Percentiles rank a stretch among this genome's conserved stretches.
phyloP scores from a whole-genome alignment of 495 filamentous ascomycete species.

The Aspergillus panamensis region DNA sequence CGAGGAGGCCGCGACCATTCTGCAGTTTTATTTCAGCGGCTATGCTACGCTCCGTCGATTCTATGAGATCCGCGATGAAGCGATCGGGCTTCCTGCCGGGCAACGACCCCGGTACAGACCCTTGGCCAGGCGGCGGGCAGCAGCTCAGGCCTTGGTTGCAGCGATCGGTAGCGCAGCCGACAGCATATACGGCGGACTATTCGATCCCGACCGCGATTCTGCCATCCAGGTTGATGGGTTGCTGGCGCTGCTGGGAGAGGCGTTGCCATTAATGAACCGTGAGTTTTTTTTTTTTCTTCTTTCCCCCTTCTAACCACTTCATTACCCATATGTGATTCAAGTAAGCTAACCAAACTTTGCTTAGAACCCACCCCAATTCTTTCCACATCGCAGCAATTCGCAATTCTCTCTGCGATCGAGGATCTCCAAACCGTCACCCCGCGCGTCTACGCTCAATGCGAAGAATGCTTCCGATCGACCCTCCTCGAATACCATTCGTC shows the following conservation, averaged over 20 bases:
- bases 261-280: constrained; percentile 68
- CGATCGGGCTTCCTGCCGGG: constrained; percentile 38
- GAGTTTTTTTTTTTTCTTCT: constrained; percentile 25
- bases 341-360: neutral
- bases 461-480: constrained; percentile 61
- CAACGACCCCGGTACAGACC: constrained; percentile 43
- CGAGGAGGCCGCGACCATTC: constrained; percentile 70
- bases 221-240: constrained; percentile 83
- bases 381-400: constrained; percentile 62
- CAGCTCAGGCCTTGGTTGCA: constrained; percentile 67
- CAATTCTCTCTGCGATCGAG: constrained; percentile 74
- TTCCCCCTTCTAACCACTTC: neutral
- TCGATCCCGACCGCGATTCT: constrained; percentile 70
- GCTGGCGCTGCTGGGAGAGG: constrained; percentile 79
- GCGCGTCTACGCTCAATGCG: constrained; percentile 64
- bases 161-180: constrained; percentile 80
- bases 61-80: constrained; percentile 78
- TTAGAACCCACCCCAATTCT: constrained; percentile 38
- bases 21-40: constrained; percentile 80
- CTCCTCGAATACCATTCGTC: constrained; percentile 47
- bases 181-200: constrained; percentile 83
- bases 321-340: constrained; percentile 13
- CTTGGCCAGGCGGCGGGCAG: constrained; percentile 58
- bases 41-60: constrained; percentile 85
- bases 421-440: constrained; percentile 73